A percentile compares a stretch with the other conserved stretches of the same genome.
Conservation (phyloP, 495 filamentous ascomycete species). For the Aspergillus steynii region DNA sequence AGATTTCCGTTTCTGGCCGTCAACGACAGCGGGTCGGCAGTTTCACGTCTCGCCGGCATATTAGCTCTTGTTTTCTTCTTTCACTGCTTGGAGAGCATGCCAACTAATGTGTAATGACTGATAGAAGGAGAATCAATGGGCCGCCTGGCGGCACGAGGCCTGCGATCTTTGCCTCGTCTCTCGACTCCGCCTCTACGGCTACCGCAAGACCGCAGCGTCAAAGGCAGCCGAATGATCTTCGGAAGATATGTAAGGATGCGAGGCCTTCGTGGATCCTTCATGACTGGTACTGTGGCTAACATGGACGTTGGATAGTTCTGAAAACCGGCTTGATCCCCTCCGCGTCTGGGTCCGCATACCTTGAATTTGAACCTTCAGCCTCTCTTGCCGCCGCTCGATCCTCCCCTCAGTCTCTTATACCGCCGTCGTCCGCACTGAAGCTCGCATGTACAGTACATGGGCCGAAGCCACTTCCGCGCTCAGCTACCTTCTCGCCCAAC, state of each 20-base stretch:
- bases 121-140: slow-evolving; percentile 89
- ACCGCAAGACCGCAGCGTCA: slow-evolving; percentile 49
- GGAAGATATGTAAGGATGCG: slow-evolving; percentile 75
- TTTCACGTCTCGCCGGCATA: not conserved
- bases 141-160: slow-evolving; percentile 75
- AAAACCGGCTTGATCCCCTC: slow-evolving; percentile 92
- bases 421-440: slow-evolving; percentile 69
- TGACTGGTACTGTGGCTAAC: slow-evolving; percentile 15
- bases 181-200: slow-evolving; percentile 38
- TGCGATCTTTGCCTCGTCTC: slow-evolving; percentile 61
- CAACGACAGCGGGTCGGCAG: slow-evolving; percentile 17
- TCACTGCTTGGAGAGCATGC: slow-evolving; percentile 10
- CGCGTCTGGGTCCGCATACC: slow-evolving; percentile 89
- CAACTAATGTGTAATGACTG: slow-evolving; percentile 59
- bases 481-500: slow-evolving; percentile 84
- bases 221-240: slow-evolving; percentile 62
- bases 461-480: slow-evolving; percentile 85
- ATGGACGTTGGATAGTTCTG: slow-evolving; percentile 56
- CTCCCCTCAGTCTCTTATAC: slow-evolving; percentile 45
- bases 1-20: slow-evolving; percentile 40
- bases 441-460: slow-evolving; percentile 91
- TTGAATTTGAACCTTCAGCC: slow-evolving; percentile 73
- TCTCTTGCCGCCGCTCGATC: slow-evolving; percentile 50
- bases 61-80: slow-evolving; percentile 5
- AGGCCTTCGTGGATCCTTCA: not conserved